Evolutionary conservation across 208 protist species (phyloP).

Genomic region (Trypanosoma melophagium): DNA sequence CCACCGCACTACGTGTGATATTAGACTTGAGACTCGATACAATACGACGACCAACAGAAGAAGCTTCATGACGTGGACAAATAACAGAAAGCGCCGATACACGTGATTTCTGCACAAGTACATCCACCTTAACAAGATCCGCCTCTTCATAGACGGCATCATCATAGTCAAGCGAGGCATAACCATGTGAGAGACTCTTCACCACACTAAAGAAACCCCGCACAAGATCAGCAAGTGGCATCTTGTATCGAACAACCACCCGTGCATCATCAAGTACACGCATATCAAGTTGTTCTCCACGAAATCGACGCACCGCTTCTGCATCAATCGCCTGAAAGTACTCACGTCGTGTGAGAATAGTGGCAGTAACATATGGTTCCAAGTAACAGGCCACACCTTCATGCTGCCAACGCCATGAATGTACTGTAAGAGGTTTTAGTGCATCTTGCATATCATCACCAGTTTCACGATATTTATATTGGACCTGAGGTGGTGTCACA

Average conservation of each 20-base stretch:
- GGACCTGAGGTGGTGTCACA: slow-evolving; percentile 93
- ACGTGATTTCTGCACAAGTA: slow-evolving; percentile 91
- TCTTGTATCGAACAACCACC: slow-evolving; percentile 75
- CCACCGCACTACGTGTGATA: slow-evolving; percentile 86
- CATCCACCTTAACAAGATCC: slow-evolving; percentile 91
- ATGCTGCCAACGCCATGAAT: slow-evolving; percentile 85
- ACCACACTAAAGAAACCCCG: slow-evolving; percentile 94
- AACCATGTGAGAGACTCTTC: slow-evolving; percentile 92
- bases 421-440: slow-evolving; percentile 56
- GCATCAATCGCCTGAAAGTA: slow-evolving; percentile 87
- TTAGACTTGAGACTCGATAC: slow-evolving; percentile 84
- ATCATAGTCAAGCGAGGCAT: slow-evolving; percentile 96
- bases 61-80: slow-evolving; percentile 69
- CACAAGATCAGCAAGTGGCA: slow-evolving; percentile 94
- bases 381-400: slow-evolving; percentile 78
- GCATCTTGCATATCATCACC: slow-evolving; percentile 32
- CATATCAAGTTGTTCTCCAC: slow-evolving; percentile 73
- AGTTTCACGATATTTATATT: slow-evolving; percentile 78
- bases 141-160: slow-evolving; percentile 83
- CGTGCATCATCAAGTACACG: slow-evolving; percentile 73
- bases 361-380: slow-evolving; percentile 91
- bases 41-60: slow-evolving; percentile 64
- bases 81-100: slow-evolving; percentile 93
- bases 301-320: slow-evolving; percentile 64
- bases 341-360: slow-evolving; percentile 88